Evolutionary conservation across 1,139 yeast genomes (phyloP).

Genomic region (Sugiyamaella xylanicola): DNA sequence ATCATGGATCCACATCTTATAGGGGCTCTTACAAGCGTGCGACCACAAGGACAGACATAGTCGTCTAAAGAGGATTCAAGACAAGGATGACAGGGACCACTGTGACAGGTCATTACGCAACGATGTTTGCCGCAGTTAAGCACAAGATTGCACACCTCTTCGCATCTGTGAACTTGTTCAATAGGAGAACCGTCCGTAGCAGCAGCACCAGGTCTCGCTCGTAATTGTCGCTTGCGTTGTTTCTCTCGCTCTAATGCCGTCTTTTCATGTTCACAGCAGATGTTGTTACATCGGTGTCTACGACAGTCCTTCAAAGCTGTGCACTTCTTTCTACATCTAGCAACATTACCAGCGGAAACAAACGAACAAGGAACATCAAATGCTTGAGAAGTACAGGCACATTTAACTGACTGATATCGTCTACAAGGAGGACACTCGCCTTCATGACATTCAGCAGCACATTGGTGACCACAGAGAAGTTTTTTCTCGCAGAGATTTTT

Average conservation of each 20-base stretch:
- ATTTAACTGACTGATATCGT: constrained; percentile 48
- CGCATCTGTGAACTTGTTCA: constrained; percentile 80
- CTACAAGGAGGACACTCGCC: constrained; percentile 74
- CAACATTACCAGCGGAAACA: constrained; percentile 51
- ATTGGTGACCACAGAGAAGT: constrained; percentile 70
- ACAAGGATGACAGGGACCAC: constrained; percentile 84
- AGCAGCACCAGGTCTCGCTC: constrained; percentile 36
- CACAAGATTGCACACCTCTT: constrained; percentile 64
- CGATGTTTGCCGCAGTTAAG: constrained; percentile 73
- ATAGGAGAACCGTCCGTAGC: constrained; percentile 49
- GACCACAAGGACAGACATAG: constrained; percentile 81
- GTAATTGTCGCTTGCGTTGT: constrained; percentile 50
- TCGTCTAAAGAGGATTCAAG: constrained; percentile 82
- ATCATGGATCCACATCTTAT: constrained; percentile 81
- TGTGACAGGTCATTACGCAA: constrained; percentile 77
- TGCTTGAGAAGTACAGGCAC: constrained; percentile 54
- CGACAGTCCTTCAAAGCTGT: constrained; percentile 76
- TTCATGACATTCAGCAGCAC: constrained; percentile 70
- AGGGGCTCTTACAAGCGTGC: constrained; percentile 79
- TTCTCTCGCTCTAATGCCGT: constrained; percentile 65
- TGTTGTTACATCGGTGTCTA: constrained; percentile 69
- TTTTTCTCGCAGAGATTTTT: constrained; percentile 60
- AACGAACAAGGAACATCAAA: constrained; percentile 68
- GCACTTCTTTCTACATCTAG: constrained; percentile 75
- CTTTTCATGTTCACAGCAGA: constrained; percentile 72